Evolutionary conservation across 495 filamentous ascomycete species (phyloP).

Genomic region (Aspergillus incahuasiensis): DNA sequence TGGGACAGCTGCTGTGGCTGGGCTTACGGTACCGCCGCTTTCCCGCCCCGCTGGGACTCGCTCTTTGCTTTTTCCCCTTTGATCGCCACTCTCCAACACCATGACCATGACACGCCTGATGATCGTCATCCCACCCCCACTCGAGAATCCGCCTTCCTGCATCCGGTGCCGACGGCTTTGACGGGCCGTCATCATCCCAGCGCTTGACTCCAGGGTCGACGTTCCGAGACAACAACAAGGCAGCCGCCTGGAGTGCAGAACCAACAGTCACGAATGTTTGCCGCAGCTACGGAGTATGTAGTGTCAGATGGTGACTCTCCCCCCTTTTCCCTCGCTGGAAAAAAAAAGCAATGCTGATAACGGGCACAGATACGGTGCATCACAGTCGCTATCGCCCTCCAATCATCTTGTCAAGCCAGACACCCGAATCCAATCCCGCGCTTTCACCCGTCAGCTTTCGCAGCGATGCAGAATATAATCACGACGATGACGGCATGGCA

Average conservation of each 20-base stretch:
- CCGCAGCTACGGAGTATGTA: too few relatives aligned
- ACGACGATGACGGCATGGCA: not conserved
- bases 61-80: not conserved
- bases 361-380: not conserved
- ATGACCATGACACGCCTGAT: not conserved
- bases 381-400: not conserved
- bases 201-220: not conserved
- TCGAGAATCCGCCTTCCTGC: not conserved
- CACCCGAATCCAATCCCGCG: not conserved
- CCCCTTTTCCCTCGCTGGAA: not conserved
- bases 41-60: not conserved
- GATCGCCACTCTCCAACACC: not conserved
- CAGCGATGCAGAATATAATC: not conserved
- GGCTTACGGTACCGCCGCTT: conserved; percentile 3
- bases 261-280: not conserved
- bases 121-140: not conserved
- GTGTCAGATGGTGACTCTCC: too few relatives aligned
- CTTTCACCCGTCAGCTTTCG: not conserved
- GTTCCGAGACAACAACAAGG: too few relatives aligned
- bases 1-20: not conserved
- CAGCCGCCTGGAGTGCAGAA: not conserved
- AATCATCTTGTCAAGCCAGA: not conserved
- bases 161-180: not conserved
- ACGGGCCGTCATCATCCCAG: not conserved
- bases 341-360: not conserved